These are phyloP conservation scores for Hypoxylon fragiforme DNA, from an alignment of 495 filamentous ascomycete species.

Conservation along the genomic window DNA sequence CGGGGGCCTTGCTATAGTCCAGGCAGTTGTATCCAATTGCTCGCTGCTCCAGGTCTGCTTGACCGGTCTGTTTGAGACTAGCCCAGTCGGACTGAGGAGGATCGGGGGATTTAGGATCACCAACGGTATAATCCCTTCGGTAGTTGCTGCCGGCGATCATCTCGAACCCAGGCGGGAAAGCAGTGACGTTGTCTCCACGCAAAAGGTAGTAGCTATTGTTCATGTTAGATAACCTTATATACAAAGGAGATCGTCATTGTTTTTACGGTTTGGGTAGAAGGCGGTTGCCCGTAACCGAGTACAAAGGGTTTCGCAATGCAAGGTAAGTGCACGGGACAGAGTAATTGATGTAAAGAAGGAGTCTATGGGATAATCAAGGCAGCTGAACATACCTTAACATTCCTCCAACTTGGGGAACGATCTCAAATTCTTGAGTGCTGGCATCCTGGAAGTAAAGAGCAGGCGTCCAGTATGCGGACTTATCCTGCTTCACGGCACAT, in stretches of 20 bases:
- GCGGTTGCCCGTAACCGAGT: neutral
- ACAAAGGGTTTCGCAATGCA: neutral
- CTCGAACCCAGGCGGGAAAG: slow-evolving; percentile 78
- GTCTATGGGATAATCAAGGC: neutral
- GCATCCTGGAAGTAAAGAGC: slow-evolving; percentile 63
- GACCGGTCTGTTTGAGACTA: slow-evolving; percentile 56
- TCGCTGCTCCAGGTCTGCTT: slow-evolving; percentile 72
- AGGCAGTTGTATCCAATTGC: slow-evolving; percentile 93
- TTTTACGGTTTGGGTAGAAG: neutral
- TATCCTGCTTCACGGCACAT: slow-evolving; percentile 65
- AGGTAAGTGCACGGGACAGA: neutral
- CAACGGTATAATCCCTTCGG: slow-evolving; percentile 71
- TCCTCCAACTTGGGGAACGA: slow-evolving; percentile 60
- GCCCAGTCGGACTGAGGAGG: slow-evolving; percentile 74
- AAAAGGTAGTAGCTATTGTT: slow-evolving; percentile 72
- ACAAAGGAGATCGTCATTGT: neutral
- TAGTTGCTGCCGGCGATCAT: slow-evolving; percentile 80
- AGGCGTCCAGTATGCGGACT: slow-evolving; percentile 72
- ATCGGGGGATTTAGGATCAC: slow-evolving; percentile 58
- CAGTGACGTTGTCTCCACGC: slow-evolving; percentile 61
- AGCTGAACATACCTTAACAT: slow-evolving; percentile 59
- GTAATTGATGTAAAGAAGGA: too few relatives aligned
- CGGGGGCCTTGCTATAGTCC: slow-evolving; percentile 65
- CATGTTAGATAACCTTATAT: slow-evolving; percentile 14
- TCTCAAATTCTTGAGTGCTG: slow-evolving; percentile 43